Percentiles rank a stretch among this genome's conserved stretches.
Evolutionary conservation across 306 rosid species (phyloP).

Genomic region (Cicer yamashitae): DNA sequence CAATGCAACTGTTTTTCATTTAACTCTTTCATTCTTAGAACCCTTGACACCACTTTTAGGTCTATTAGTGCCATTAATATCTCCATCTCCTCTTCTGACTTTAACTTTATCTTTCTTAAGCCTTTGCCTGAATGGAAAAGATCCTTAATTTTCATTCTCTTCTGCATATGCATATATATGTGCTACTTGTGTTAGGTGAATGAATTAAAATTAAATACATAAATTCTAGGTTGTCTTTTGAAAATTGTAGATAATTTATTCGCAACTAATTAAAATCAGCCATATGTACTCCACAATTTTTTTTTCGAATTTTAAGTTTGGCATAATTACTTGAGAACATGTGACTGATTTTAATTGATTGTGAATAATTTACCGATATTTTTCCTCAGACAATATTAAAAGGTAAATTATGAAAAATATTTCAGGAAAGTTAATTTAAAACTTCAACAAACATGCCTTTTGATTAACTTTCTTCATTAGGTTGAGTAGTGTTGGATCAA

Average conservation of each 20-base stretch:
- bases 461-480: conserved; percentile 89
- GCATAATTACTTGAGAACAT: too few species aligned
- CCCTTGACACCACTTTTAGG: conserved; percentile 85
- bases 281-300: too few species aligned
- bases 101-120: conserved; percentile 65
- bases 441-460: conserved; percentile 61
- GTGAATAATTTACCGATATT: too few species aligned
- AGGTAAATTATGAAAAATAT: background rate
- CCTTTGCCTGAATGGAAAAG: conserved; percentile 63
- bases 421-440: background rate
- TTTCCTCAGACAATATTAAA: too few species aligned
- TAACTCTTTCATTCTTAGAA: conserved; percentile 68
- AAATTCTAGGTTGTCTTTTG: too few species aligned
- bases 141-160: conserved; percentile 76
- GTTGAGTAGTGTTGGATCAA: conserved; percentile 81
- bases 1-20: conserved; percentile 81
- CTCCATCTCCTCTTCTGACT: conserved; percentile 77
- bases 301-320: too few species aligned
- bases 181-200: background rate
- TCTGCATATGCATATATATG: conserved; percentile 51
- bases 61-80: conserved; percentile 76
- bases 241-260: too few species aligned
- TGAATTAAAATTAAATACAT: background rate
- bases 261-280: too few species aligned
- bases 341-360: too few species aligned